Evolutionary conservation across 306 rosid species (phyloP).

Genomic region (Vicia villosa): DNA sequence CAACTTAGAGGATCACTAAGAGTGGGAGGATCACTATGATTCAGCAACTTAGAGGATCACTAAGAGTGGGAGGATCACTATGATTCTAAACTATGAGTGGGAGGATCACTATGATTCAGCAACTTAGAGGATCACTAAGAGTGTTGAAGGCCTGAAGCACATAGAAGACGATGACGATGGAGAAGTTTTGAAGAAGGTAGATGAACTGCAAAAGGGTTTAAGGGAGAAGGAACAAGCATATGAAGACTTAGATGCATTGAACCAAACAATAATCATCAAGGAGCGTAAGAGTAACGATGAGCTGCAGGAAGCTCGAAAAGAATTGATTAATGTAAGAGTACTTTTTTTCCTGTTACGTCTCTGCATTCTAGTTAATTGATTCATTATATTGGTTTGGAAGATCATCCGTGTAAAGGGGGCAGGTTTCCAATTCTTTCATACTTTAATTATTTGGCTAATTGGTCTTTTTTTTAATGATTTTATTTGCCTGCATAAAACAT

Average conservation of each 20-base stretch:
- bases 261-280: constrained; percentile 67
- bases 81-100: too few species aligned
- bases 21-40: too few species aligned
- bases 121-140: constrained; percentile 67
- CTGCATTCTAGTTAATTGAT: constrained; percentile 12
- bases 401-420: constrained; percentile 30
- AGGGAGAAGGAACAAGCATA: constrained; percentile 75
- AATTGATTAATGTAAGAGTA: constrained; percentile 69
- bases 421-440: constrained; percentile 21
- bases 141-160: constrained; percentile 88
- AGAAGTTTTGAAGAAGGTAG: constrained; percentile 79
- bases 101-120: too few species aligned
- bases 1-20: too few species aligned
- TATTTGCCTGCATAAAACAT: constrained; percentile 1
- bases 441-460: background rate
- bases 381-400: constrained; percentile 32
- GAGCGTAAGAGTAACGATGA: constrained; percentile 90
- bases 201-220: constrained; percentile 57
- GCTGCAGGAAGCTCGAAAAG: constrained; percentile 88
- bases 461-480: constrained; percentile 13
- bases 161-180: constrained; percentile 88
- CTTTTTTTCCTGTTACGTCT: constrained; percentile 20
- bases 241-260: constrained; percentile 63
- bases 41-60: constrained; percentile 92
- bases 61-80: too few species aligned